These are phyloP conservation scores for Turnera subulata DNA, from an alignment of 345 rosid genomes.

Conservation along the genomic window DNA sequence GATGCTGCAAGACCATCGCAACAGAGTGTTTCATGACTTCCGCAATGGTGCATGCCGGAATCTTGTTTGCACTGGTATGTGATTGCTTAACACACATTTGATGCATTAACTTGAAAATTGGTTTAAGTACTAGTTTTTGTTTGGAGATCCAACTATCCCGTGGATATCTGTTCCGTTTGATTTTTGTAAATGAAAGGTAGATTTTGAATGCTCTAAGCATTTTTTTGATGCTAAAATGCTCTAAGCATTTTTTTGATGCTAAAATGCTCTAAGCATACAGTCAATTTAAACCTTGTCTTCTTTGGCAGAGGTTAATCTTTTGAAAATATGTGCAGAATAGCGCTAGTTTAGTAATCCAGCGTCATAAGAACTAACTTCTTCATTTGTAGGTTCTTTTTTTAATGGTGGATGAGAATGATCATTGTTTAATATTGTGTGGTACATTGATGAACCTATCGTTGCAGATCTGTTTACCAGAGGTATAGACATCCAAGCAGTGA, in stretches of 20 bases:
- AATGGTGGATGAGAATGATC: too few species aligned
- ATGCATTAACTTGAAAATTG: too few species aligned
- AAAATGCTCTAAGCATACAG: too few species aligned
- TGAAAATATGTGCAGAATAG: too few species aligned
- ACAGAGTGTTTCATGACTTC: conserved; percentile 98
- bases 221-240: neutral
- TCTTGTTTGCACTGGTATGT: conserved; percentile 97
- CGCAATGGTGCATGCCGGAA: conserved; percentile 99
- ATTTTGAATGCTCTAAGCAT: neutral
- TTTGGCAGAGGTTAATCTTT: neutral
- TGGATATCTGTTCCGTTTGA: neutral
- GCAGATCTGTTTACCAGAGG: conserved; percentile 99
- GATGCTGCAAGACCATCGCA: conserved; percentile 99
- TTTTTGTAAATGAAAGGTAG: neutral
- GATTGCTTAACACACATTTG: neutral
- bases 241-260: neutral
- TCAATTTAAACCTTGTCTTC: too few species aligned
- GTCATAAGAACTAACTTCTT: too few species aligned
- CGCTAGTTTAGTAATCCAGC: too few species aligned
- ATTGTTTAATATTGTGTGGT: too few species aligned
- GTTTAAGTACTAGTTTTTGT: too few species aligned
- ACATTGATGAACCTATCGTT: too few species aligned
- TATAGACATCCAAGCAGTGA: conserved; percentile 99
- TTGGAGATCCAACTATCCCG: too few species aligned
- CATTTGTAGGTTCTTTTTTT: too few species aligned